Conservation (phyloP, 352 stramenopile species). For the Globisporangium sylvaticum region DNA sequence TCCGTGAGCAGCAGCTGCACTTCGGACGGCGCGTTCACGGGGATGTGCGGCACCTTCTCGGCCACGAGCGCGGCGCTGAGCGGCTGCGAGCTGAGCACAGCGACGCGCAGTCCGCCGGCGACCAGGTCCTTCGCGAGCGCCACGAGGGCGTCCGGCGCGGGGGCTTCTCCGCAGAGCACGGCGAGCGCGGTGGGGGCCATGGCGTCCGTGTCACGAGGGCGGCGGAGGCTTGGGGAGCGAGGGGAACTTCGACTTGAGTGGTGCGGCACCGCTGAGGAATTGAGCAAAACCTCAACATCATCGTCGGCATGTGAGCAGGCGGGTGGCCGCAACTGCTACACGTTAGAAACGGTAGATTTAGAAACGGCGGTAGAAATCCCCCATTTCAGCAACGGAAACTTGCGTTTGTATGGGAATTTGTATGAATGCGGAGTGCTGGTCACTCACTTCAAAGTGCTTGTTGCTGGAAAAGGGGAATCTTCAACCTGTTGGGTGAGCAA, state of each 20-base stretch:
- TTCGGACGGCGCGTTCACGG: constrained; percentile 54
- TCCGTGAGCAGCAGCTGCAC: constrained; percentile 68
- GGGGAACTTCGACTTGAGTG: constrained; percentile 17
- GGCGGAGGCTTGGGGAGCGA: background rate
- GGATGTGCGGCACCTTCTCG: constrained; percentile 72
- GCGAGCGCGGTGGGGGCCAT: constrained; percentile 50
- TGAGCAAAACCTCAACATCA: background rate
- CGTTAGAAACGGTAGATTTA: constrained; percentile 20
- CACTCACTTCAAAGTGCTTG: background rate
- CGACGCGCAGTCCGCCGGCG: constrained; percentile 50
- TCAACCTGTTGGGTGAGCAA: constrained; percentile 17
- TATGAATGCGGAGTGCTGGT: constrained; percentile 1
- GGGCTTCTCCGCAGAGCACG: constrained; percentile 59
- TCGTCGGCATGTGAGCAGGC: no score
- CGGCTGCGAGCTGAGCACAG: constrained; percentile 47
- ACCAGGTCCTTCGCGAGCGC: constrained; percentile 49
- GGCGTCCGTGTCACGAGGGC: background rate
- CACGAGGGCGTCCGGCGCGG: constrained; percentile 41
- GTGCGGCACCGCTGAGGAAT: constrained; percentile 8
- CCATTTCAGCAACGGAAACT: background rate
- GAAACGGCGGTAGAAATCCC: constrained; percentile 11
- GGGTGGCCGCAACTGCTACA: constrained; percentile 23
- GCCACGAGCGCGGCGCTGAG: constrained; percentile 58
- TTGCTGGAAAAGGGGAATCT: constrained; percentile 10
- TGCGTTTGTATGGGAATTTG: background rate